Evolutionary conservation across 1,139 yeast species (phyloP), one percentile per base, ranked within the genome.

Genomic region (Suhomyces panamericanus): DNA sequence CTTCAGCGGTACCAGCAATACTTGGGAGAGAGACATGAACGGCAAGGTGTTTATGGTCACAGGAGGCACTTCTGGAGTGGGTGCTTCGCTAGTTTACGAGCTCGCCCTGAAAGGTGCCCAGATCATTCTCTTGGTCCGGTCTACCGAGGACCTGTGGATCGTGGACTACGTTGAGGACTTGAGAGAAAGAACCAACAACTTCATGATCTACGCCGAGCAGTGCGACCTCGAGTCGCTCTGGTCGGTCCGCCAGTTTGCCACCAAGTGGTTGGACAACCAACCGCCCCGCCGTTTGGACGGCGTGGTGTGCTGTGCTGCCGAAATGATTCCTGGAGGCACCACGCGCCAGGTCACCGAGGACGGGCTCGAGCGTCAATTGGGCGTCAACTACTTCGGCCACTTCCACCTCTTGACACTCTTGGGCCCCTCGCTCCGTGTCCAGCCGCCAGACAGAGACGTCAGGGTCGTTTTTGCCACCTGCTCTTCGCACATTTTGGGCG

Each of bases 371-470:
- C 64, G 77, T 38, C 98, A 93, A 60, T 75, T 87, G 50, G 96
- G 91, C 1, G 75, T 86, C 31, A 93, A 93, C 64, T 93, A 87
- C 59, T 75, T 85, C 44, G 86, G 85, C 6, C 91, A 89, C 58
- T 87, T 70, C 65, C 97, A 90, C 61, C 71, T 93, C 32, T 69
- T 93, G 49, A 87, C 88, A 2, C 68, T 93, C 32, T 65, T 93
- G 47, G 79, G 83, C 11, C 99, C 99, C 0, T 79, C 95, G 15
- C 69, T 93, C 43, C 78, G 87, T 49, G 85, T 84, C 1, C 99
- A 93, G 65, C 96, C 97, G 1, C 89, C 96, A 0, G 98, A 90
- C 63, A 75, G 99, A 54, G 98, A 91, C 59, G 96, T 93, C 3
- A 73, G 97, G 38, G 80, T 93, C 6, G 64, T 93, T 11, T 54